Conservation (phyloP, 768 basidiomycete genomes). For the Amanita exitialis region DNA sequence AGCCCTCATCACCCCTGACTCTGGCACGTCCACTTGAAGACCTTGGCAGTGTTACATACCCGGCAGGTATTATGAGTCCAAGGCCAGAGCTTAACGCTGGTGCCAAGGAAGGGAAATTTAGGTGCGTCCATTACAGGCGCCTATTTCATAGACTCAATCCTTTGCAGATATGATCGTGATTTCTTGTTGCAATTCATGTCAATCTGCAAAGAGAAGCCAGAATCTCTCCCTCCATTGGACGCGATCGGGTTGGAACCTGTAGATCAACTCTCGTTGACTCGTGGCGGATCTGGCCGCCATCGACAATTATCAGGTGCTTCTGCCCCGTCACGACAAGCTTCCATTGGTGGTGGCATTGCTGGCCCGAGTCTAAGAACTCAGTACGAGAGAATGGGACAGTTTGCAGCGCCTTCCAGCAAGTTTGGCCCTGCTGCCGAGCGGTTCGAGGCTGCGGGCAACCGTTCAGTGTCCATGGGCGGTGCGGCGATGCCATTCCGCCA, state of each 20-base stretch:
- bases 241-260: constrained; percentile 84
- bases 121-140: constrained; percentile 30
- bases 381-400: constrained; percentile 57
- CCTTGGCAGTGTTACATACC: constrained; percentile 68
- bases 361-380: constrained; percentile 23
- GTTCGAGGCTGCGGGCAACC: constrained; percentile 30
- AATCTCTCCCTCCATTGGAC: constrained; percentile 79
- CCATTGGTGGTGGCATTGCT: constrained; percentile 31
- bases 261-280: constrained; percentile 45
- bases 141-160: neutral
- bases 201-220: constrained; percentile 93
- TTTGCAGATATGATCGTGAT: constrained; percentile 82
- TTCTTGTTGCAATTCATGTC: constrained; percentile 97
- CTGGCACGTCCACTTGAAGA: constrained; percentile 84
- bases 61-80: constrained; percentile 76
- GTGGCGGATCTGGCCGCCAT: constrained; percentile 59
- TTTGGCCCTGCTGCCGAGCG: constrained; percentile 60
- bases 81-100: constrained; percentile 75
- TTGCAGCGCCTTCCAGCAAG: constrained; percentile 42
- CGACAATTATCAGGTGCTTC: constrained; percentile 35
- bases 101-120: constrained; percentile 82
- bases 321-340: constrained; percentile 34
- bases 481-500: constrained; percentile 44
- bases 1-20: constrained; percentile 57
- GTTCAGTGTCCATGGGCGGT: constrained; percentile 50